Evolutionary conservation across 2,329 filamentous ascomycete genomes (phyloP).

Genomic region (Triangularia verruculosa): DNA sequence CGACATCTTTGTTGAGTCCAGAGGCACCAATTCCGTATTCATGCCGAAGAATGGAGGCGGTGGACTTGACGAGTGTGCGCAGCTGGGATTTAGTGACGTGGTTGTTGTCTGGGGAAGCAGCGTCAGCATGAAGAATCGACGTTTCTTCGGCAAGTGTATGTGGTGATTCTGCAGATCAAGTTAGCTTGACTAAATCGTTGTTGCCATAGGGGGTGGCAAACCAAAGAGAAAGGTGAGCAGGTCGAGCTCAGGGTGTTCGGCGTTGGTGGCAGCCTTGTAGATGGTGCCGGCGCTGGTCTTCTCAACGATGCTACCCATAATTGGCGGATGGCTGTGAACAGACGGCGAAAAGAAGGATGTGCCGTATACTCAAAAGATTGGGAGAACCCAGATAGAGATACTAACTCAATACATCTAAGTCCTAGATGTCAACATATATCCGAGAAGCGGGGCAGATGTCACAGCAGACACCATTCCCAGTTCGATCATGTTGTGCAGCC

Average conservation of each 20-base stretch:
- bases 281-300: constrained; percentile 38
- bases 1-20: constrained; percentile 50
- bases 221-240: constrained; percentile 44
- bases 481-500: not conserved
- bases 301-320: constrained; percentile 32
- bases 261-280: constrained; percentile 29
- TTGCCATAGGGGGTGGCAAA: constrained; percentile 19
- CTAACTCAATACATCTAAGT: not conserved
- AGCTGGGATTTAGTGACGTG: constrained; percentile 51
- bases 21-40: constrained; percentile 50
- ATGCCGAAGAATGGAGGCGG: constrained; percentile 53
- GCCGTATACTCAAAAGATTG: too few relatives aligned
- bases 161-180: constrained; percentile 32
- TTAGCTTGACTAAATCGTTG: not conserved
- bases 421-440: not conserved
- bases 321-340: too few relatives aligned
- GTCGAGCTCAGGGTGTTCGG: constrained; percentile 39
- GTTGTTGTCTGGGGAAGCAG: constrained; percentile 48
- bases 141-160: constrained; percentile 32
- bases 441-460: not conserved
- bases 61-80: constrained; percentile 46
- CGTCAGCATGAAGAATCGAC: constrained; percentile 56
- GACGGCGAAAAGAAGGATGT: too few relatives aligned
- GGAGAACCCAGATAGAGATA: not conserved
- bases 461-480: not conserved